Base-by-base conservation (phyloP, 2,329 filamentous ascomycete species). In the Penicillium frequentans region DNA sequence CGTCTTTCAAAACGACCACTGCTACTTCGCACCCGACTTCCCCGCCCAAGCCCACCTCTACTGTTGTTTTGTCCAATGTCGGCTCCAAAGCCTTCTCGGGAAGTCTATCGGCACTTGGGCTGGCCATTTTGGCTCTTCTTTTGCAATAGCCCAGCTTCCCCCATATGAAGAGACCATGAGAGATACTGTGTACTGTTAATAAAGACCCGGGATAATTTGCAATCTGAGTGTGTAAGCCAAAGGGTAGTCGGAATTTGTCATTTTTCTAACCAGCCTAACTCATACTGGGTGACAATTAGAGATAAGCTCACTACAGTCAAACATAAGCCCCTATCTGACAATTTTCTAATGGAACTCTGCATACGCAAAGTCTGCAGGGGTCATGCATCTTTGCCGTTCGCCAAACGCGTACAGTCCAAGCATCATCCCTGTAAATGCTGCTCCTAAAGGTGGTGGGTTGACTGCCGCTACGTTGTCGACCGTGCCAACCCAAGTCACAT, bases 381-480 rank as follows among this genome's bases (percentile, higher is more conserved):
- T 64, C 8, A 77, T 63, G 35, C 74, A 77, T 19, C 70, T 66
- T 52, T 80, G 72, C 19, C 73, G 62, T 42, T 77, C 72, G 4
- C 76, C 78, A 61, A 75, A 78, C 1, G 75, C 68, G 63, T 80
- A 81, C 13, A 81, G n/a, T 0, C 79, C 78, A 48, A 80, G 62
- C 77, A 80, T 79, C 67, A 77, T 75, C 0, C 78, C 78, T 1
- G 77, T 79, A 33, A 79, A 81, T 2, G 73, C 65, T 19, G 70
- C 70, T 0, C 78, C 78, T 10, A 79, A 65, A 0, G 70, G 70
- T 2, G 77, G 74, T 33, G 69, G 61, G 16, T 68, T 56, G 2
- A 74, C 76, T 59, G 79, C 72, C 14, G 61, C 56, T 21, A 62
- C 52, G 16, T 71, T 77, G 5, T 67, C 57, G 16, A 77, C 64